These are phyloP conservation scores for Asterionellopsis glacialis DNA, from an alignment of 108 stramenopile species.

Conservation along the genomic window DNA sequence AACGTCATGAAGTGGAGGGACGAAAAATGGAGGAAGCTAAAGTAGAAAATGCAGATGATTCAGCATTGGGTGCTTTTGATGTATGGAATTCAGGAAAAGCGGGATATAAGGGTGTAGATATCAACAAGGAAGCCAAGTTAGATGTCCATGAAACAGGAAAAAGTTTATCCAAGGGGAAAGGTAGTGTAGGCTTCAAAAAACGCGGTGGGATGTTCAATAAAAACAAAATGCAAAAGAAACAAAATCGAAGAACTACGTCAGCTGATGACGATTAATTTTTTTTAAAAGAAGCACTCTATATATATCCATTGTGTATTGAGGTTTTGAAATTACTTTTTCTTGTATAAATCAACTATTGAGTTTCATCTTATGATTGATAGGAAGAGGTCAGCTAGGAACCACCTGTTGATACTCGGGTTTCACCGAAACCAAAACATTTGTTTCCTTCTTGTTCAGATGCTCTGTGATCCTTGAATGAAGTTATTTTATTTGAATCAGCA, in stretches of 20 bases:
- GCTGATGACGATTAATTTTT: constrained; percentile 48
- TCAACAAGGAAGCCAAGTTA: constrained; percentile 41
- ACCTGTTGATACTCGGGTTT: no score
- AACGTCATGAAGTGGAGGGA: constrained; percentile 39
- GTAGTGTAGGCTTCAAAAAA: constrained; percentile 28
- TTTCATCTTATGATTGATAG: no score
- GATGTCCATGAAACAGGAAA: constrained; percentile 45
- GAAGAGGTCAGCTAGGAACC: no score
- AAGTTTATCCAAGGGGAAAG: constrained; percentile 40
- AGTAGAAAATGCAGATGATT: constrained; percentile 75
- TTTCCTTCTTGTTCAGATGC: no score
- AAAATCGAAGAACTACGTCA: constrained; percentile 44
- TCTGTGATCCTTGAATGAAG: no score
- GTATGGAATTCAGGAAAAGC: constrained; percentile 47
- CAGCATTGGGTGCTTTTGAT: constrained; percentile 81
- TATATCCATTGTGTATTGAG: no score
- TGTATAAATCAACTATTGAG: no score
- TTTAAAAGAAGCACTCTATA: constrained; percentile 1
- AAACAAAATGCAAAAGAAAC: constrained; percentile 24
- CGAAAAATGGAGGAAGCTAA: constrained; percentile 80
- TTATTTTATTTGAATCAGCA: no score
- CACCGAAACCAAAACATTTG: no score
- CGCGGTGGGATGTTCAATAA: constrained; percentile 17
- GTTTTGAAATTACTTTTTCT: no score
- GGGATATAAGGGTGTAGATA: constrained; percentile 79